Conservation (phyloP, 192 early-diverging fungal genomes). For the Coemansia sp. region DNA sequence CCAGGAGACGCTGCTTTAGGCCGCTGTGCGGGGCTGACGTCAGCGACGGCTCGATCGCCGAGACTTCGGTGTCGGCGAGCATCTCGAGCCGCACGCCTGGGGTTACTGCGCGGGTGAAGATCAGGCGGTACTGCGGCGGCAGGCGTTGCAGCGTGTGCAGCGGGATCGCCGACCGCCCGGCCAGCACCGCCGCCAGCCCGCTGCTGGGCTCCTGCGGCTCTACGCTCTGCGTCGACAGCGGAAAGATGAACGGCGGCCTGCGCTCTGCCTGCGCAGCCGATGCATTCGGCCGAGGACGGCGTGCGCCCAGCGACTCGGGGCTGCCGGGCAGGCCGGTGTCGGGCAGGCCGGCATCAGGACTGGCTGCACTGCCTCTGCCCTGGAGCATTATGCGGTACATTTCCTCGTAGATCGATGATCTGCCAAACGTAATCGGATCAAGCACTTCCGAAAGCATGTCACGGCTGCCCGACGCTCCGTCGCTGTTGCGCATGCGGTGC, state of each 20-base stretch:
- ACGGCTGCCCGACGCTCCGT: too few species aligned
- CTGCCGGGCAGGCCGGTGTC: neutral
- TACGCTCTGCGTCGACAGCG: neutral
- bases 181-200: conserved; percentile 7
- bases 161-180: conserved; percentile 17
- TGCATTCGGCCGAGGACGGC: neutral
- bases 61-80: conserved; percentile 29
- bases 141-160: conserved; percentile 31
- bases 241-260: neutral
- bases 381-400: neutral
- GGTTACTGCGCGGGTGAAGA: conserved; percentile 41
- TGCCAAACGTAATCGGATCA: neutral
- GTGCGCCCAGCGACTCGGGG: neutral
- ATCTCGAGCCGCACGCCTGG: conserved; percentile 25
- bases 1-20: conserved; percentile 47
- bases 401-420: neutral
- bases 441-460: neutral
- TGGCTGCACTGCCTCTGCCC: neutral
- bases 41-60: conserved; percentile 39
- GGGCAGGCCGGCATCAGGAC: too few species aligned
- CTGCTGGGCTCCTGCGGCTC: conserved; percentile 9
- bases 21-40: conserved; percentile 39
- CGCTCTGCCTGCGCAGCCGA: neutral
- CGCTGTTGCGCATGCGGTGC: neutral
- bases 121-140: conserved; percentile 39